A percentile compares a stretch with the other conserved stretches of the same genome.
Evolutionary conservation across 1,139 yeast species (phyloP).

Genomic region (Geotrichum carabidarum): DNA sequence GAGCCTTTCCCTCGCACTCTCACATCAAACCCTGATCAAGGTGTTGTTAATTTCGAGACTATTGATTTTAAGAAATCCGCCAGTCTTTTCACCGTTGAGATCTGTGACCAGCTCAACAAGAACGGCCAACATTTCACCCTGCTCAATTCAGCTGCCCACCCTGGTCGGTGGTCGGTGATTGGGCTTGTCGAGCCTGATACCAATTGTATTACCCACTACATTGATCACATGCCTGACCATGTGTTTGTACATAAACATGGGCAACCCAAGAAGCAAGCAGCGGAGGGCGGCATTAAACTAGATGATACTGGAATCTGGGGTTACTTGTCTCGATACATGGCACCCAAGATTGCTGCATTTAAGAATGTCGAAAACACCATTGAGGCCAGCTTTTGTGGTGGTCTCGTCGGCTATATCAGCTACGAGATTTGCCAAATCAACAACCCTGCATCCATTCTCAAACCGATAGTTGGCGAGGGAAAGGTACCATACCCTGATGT

Average conservation of each 20-base stretch:
- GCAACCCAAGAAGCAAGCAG: conserved; percentile 21
- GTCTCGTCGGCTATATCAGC: conserved; percentile 75
- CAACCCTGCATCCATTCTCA: conserved; percentile 10
- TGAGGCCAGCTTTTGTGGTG: conserved; percentile 76
- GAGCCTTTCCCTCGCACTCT: conserved; percentile 14
- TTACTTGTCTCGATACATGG: conserved; percentile 50
- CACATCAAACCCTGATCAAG: neutral
- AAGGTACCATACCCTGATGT: conserved; percentile 52
- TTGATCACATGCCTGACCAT: conserved; percentile 27
- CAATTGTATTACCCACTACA: conserved; percentile 61
- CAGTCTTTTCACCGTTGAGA: conserved; percentile 34
- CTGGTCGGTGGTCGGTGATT: conserved; percentile 84
- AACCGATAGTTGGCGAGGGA: conserved; percentile 11
- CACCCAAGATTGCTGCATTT: conserved; percentile 31
- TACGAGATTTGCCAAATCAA: conserved; percentile 53
- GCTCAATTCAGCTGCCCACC: conserved; percentile 68
- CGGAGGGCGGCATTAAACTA: neutral
- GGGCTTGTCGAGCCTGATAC: conserved; percentile 62
- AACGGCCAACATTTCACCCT: conserved; percentile 46
- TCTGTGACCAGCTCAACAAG: conserved; percentile 46
- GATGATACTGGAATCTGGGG: conserved; percentile 43
- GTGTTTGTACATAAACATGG: conserved; percentile 34
- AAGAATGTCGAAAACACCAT: conserved; percentile 24
- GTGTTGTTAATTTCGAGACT: conserved; percentile 1
- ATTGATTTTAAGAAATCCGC: neutral